These are phyloP conservation scores for Eudorina sp. DNA, from an alignment of 139 green algal genomes.

Conservation along the genomic window DNA sequence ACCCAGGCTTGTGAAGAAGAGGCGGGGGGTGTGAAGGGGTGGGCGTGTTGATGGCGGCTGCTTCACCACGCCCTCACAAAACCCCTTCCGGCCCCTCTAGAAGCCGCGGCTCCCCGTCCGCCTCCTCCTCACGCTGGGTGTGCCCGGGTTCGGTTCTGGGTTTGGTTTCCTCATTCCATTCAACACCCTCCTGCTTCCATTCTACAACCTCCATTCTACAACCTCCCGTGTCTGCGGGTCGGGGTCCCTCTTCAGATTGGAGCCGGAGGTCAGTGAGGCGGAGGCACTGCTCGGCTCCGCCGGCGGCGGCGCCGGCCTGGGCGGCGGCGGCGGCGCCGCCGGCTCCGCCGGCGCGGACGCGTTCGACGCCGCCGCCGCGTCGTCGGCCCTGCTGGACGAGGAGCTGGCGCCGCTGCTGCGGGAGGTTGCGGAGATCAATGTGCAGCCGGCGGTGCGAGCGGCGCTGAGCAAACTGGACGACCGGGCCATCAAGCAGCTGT, in stretches of 20 bases:
- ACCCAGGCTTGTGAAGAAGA: too few relatives aligned
- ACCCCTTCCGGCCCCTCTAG: background rate
- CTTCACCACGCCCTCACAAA: background rate
- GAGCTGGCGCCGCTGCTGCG: slow-evolving; percentile 37
- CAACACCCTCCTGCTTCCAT: too few relatives aligned
- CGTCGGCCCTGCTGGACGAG: background rate
- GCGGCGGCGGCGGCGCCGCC: background rate
- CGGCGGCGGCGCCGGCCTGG: background rate
- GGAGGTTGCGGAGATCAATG: slow-evolving; percentile 42
- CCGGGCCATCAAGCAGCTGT: slow-evolving; percentile 42
- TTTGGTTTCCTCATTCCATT: too few relatives aligned
- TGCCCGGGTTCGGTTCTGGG: too few relatives aligned
- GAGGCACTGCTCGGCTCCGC: slow-evolving; percentile 34
- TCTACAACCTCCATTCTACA: too few relatives aligned
- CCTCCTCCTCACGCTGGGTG: too few relatives aligned
- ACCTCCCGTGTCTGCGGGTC: too few relatives aligned
- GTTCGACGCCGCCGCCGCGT: slow-evolving; percentile 18
- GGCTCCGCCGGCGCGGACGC: background rate
- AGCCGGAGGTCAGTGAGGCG: slow-evolving; percentile 12
- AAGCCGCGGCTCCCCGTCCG: background rate
- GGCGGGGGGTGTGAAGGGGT: too few relatives aligned
- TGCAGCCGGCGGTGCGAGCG: slow-evolving; percentile 21
- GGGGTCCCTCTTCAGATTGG: background rate
- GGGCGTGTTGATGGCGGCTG: too few relatives aligned
- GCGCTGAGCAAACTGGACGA: slow-evolving; percentile 42